Evolutionary conservation across 1,284 basidiomycete genomes (phyloP).

Genomic region (Thelephora terrestris): DNA sequence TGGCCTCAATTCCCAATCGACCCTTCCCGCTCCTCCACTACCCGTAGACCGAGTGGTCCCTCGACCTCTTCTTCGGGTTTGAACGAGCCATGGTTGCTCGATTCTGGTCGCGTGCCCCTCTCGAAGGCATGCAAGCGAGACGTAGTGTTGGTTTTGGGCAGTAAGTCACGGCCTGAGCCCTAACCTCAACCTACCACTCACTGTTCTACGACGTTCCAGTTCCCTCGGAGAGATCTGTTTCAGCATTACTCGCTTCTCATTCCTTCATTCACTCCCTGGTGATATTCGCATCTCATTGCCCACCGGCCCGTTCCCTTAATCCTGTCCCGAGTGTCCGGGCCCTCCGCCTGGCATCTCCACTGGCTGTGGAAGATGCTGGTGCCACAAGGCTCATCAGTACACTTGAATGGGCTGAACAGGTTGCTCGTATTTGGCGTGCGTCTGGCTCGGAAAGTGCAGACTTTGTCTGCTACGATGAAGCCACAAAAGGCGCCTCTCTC

Average conservation of each 20-base stretch:
- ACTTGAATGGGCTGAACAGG: slow-evolving; percentile 42
- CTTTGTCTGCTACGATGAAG: slow-evolving; percentile 23
- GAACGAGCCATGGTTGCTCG: slow-evolving; percentile 28
- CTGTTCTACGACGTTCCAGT: slow-evolving; percentile 19
- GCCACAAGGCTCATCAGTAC: slow-evolving; percentile 40
- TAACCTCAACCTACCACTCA: background rate
- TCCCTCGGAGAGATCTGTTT: slow-evolving; percentile 29
- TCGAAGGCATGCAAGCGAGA: slow-evolving; percentile 22
- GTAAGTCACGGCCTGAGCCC: slow-evolving; percentile 18
- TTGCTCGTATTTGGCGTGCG: slow-evolving; percentile 36
- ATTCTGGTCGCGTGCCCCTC: slow-evolving; percentile 19
- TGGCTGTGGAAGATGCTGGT: slow-evolving; percentile 34
- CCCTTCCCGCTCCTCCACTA: slow-evolving; percentile 28
- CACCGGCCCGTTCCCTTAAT: slow-evolving; percentile 26
- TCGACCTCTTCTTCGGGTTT: slow-evolving; percentile 12
- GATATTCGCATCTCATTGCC: slow-evolving; percentile 38
- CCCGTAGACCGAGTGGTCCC: background rate
- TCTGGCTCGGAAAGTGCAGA: slow-evolving; percentile 23
- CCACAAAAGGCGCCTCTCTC: slow-evolving; percentile 15
- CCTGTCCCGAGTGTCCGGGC: slow-evolving; percentile 32
- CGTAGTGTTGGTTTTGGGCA: slow-evolving; percentile 42
- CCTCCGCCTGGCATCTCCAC: slow-evolving; percentile 32
- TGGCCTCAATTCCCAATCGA: slow-evolving; percentile 39
- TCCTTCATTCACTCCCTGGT: slow-evolving; percentile 36
- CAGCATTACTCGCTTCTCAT: slow-evolving; percentile 33